These are phyloP conservation scores for Apophysomyces sp. DNA, from an alignment of 371 early-diverging fungal species.

Conservation along the genomic window DNA sequence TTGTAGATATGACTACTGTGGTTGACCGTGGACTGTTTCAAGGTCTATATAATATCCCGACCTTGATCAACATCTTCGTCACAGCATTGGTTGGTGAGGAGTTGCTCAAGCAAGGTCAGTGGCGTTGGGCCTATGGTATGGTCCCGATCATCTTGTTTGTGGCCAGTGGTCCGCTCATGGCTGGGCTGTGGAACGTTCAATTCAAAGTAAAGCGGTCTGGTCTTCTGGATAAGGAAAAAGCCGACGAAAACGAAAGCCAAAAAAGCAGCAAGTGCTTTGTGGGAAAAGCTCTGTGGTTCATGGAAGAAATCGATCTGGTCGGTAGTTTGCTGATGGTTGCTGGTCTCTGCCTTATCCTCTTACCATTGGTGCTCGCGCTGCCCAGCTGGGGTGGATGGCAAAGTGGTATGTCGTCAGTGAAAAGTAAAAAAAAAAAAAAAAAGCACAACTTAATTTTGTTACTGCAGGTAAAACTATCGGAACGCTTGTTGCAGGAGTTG, in stretches of 20 bases:
- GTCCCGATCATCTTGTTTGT: constrained; percentile 13
- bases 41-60: constrained; percentile 31
- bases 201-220: neutral
- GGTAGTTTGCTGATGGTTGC: constrained; percentile 43
- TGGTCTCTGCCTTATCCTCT: constrained; percentile 36
- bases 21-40: constrained; percentile 39
- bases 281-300: constrained; percentile 13
- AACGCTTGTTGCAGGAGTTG: neutral
- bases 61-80: constrained; percentile 28
- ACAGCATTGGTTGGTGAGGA: constrained; percentile 30
- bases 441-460: neutral
- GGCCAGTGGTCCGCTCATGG: constrained; percentile 4
- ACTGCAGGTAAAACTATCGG: neutral
- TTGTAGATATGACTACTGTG: constrained; percentile 31
- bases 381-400: constrained; percentile 46
- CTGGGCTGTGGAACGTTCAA: constrained; percentile 8
- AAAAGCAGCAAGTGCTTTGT: neutral
- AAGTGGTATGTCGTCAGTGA: neutral
- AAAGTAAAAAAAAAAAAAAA: neutral
- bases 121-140: constrained; percentile 33
- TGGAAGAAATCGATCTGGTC: constrained; percentile 41
- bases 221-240: neutral
- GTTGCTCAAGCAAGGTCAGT: constrained; percentile 12
- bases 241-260: neutral
- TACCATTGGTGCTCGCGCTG: constrained; percentile 45